These are phyloP conservation scores for Clathrus columnatus DNA, from an alignment of 768 basidiomycete genomes.

Conservation along the genomic window DNA sequence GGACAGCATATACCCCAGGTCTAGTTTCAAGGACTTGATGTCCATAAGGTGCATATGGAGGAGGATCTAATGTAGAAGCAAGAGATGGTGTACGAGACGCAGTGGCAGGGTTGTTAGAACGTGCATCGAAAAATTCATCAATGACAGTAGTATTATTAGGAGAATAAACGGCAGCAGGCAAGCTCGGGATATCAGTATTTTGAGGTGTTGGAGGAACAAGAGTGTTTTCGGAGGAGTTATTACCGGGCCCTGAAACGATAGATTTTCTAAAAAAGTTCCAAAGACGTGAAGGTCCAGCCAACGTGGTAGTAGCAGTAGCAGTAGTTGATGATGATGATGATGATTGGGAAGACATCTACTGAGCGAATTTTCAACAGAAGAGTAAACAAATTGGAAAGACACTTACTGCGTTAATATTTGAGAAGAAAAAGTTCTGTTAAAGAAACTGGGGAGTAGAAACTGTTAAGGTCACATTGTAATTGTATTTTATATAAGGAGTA, in stretches of 20 bases:
- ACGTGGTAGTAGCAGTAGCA: not conserved
- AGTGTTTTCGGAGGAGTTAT: not conserved
- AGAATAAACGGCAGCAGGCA: not conserved
- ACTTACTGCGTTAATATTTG: not conserved
- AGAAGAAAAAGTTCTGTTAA: too few relatives aligned
- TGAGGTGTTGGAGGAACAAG: not conserved
- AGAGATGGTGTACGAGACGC: not conserved
- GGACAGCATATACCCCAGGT: not conserved
- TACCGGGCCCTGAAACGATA: not conserved
- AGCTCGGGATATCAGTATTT: not conserved
- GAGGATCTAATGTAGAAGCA: not conserved
- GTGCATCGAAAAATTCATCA: not conserved
- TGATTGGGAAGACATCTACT: not conserved
- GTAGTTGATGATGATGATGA: too few relatives aligned
- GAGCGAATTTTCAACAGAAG: not conserved
- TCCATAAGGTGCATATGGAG: constrained; percentile 8
- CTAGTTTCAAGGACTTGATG: not conserved
- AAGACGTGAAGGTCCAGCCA: not conserved
- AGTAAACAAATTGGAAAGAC: not conserved
- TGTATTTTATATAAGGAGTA: not conserved
- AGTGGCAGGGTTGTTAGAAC: not conserved
- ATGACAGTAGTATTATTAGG: not conserved
- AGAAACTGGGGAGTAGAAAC: too few relatives aligned
- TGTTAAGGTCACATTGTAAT: too few relatives aligned
- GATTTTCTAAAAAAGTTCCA: not conserved